Base-by-base conservation (phyloP, 768 basidiomycete genomes). In the Amanita phalloides region DNA sequence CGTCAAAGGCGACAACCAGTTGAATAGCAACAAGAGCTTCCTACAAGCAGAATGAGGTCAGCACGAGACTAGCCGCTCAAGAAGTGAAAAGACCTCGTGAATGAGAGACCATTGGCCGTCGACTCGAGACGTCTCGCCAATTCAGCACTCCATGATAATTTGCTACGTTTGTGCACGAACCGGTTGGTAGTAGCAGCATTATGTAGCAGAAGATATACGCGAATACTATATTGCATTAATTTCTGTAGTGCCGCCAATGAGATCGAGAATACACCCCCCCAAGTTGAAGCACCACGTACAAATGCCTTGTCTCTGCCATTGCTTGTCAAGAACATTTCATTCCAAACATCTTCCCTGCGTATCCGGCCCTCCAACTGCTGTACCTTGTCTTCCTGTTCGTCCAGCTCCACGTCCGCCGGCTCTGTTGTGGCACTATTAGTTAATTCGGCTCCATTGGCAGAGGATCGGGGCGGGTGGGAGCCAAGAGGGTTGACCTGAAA, bases 401-500 rank as follows among this genome's bases (percentile, higher is more conserved):
- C 75, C 41, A 75, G 67, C 54, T 76, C 77, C 14, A 72, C 68
- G 17, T 68, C 71, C 33, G 75, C 73, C 39, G 61, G 66, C 49
- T 69, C 64, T 25, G 64, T 66, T 2, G 67, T 61, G 23, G 74
- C 6, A 2, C 11, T 72, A 3, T 71, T 69, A 36, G 71, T 71
- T 43, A 76, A 73, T 53, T 79, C 79, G 26, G 70, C 56, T 42
- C 69, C 70, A 26, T 64, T 57, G n/a, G 63, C 65, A 57, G 17
- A 66, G 33, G 86, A 86, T 25, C 88, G 77, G 17, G 87, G 88
- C 1, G 88, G 87, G 62, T 88, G 87, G 3, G 78, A 72, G 11
- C 86, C 86, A 47, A 82, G 77, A 7, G 87, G 87, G 60, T 90
- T 90, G 77, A 90, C 86, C 56, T 86, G 85, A 59, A 90, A 89